Evolutionary conservation across 345 rosid species (phyloP).

Genomic region (Rhodamnia argentea): DNA sequence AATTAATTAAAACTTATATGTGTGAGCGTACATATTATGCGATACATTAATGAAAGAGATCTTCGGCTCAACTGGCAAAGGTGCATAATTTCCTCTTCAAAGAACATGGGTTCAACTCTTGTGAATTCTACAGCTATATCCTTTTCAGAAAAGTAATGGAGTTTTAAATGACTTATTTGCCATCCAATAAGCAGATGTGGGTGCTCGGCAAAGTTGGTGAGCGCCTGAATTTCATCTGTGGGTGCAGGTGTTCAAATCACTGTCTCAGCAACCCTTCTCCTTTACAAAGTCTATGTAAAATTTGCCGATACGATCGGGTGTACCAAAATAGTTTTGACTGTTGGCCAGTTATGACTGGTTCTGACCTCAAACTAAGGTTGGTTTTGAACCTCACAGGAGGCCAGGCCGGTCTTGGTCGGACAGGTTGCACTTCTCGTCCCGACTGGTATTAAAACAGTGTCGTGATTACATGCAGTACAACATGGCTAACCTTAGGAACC

Average conservation of each 20-base stretch:
- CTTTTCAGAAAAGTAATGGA: too few species aligned
- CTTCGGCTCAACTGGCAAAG: too few species aligned
- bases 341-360: not conserved
- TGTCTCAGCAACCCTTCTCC: not conserved
- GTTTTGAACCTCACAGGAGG: not conserved
- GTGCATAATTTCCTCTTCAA: too few species aligned
- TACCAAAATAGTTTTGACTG: not conserved
- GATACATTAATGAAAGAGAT: too few species aligned
- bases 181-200: not conserved
- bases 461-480: not conserved
- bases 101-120: too few species aligned
- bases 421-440: not conserved
- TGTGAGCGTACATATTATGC: too few species aligned
- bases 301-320: not conserved
- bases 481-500: conserved; percentile 52
- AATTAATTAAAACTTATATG: too few species aligned
- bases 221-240: not conserved
- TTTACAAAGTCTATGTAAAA: too few species aligned
- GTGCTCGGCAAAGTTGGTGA: not conserved
- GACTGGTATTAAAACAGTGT: not conserved
- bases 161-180: not conserved
- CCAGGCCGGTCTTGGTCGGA: not conserved
- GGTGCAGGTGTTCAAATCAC: not conserved
- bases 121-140: too few species aligned
- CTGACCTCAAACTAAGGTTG: not conserved